Conservation (phyloP, 257 asterid species). For the Nicotiana noctiflora region DNA sequence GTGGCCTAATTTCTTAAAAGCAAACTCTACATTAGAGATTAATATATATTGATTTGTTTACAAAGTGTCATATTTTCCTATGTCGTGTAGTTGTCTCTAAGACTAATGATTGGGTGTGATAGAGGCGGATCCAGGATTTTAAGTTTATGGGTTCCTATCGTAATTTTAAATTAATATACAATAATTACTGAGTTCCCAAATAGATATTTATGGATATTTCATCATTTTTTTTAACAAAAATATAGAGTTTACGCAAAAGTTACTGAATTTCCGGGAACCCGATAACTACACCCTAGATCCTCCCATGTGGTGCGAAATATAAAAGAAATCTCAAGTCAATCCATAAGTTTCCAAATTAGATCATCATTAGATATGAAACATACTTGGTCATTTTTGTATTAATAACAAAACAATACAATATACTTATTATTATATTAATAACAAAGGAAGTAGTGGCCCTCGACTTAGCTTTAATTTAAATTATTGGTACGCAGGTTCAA, state of each 20-base stretch:
- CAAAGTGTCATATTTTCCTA: not conserved
- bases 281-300: too few relatives aligned
- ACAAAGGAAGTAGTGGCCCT: not conserved
- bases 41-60: not conserved
- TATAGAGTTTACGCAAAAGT: too few relatives aligned
- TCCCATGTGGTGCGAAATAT: too few relatives aligned
- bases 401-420: not conserved
- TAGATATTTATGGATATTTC: too few relatives aligned
- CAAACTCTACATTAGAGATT: not conserved
- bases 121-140: too few relatives aligned
- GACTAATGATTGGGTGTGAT: not conserved
- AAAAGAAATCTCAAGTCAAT: not conserved
- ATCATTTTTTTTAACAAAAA: too few relatives aligned
- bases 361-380: not conserved
- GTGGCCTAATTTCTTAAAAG: not conserved
- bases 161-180: too few relatives aligned
- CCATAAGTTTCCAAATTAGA: not conserved
- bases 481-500: not conserved
- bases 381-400: not conserved
- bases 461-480: not conserved
- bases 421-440: not conserved
- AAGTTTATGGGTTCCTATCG: too few relatives aligned
- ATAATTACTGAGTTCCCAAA: too few relatives aligned
- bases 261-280: too few relatives aligned
- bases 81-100: not conserved